These are phyloP conservation scores for Blastobotrys proliferans DNA, from an alignment of 1,139 yeast species.

Conservation along the genomic window DNA sequence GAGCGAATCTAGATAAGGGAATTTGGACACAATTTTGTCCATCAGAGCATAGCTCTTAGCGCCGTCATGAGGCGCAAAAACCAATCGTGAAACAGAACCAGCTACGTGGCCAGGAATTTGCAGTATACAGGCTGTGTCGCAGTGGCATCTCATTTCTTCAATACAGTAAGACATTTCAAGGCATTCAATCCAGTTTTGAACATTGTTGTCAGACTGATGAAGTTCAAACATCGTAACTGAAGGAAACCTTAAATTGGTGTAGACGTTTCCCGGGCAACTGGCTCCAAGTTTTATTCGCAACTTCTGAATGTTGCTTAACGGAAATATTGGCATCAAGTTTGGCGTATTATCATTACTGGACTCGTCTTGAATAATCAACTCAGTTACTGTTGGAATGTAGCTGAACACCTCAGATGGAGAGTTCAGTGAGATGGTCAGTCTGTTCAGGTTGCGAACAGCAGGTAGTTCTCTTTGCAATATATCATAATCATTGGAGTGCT, in stretches of 20 bases:
- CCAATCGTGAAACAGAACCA: slow-evolving; percentile 3
- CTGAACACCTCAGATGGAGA: neutral
- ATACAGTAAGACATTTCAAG: slow-evolving; percentile 7
- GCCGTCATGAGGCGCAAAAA: slow-evolving; percentile 1
- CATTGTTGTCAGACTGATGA: neutral
- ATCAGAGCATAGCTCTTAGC: neutral
- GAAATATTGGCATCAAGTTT: neutral
- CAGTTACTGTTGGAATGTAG: neutral
- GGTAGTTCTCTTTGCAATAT: neutral
- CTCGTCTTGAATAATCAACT: neutral
- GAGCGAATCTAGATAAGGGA: slow-evolving; percentile 5
- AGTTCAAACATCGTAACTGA: too few relatives aligned
- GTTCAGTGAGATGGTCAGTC: neutral
- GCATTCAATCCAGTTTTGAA: slow-evolving; percentile 3
- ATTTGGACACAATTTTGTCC: neutral
- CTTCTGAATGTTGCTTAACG: slow-evolving; percentile 4
- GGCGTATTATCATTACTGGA: too few relatives aligned
- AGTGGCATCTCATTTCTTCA: slow-evolving; percentile 3
- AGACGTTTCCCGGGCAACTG: neutral
- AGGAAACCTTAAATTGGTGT: slow-evolving; percentile 8
- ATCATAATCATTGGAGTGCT: neutral
- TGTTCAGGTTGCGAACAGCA: neutral
- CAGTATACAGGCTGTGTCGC: neutral
- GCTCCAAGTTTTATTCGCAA: neutral
- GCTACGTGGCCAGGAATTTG: slow-evolving; percentile 5